Base-by-base conservation (phyloP, 2,329 filamentous ascomycete species). In the Teratosphaeria gauchensis region DNA sequence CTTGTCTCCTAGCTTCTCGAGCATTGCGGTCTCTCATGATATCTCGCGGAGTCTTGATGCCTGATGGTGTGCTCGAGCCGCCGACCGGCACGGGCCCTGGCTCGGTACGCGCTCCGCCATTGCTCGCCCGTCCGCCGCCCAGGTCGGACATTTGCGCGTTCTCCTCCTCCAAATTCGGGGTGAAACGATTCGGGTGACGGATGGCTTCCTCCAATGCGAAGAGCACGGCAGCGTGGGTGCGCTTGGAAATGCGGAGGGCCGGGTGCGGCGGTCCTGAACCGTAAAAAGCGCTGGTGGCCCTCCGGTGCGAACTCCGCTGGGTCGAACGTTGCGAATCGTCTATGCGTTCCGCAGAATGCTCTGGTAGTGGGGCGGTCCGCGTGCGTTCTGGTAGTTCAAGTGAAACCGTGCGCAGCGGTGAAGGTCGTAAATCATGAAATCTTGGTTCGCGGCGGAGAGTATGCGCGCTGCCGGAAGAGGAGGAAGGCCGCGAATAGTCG, bases 81-180 rank as follows among this genome's bases (percentile, higher is more conserved):
- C 77, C 73, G 30, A 82, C 79, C n/a, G 81, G 79, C 19, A 81
- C 78, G 14, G 80, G 78, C 21, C 79, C 81, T 5, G 16, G 19
- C 19, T 77, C 74, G 52, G 78, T 75, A 64, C 81, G 78, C 55
- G 80, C 74, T 62, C 78, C 78, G 64, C 82, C 84, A 78, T 84
- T 84, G 66, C 77, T 74, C 66, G 75, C 75, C 58, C 81, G 80
- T 61, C 79, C 78, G 70, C 84, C 82, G 69, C 84, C 80, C 67
- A 96, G 80, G 73, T 96, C 92, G 66, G 92, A 88, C 92, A 99
- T 97, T 69, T 84, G 84, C 66, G 92, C 89, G 82, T 89, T 88
- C 78, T 95, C 89, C 80, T 99, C 94, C 61, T 86, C 82, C 66
- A 86, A 77, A 74, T 96, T 91, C 28, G 88, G 82, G 8, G 91